A percentile compares a stretch with the other conserved stretches of the same genome.
These are phyloP conservation scores for Primulina eburnea DNA, from an alignment of 257 asterid species.

Conservation along the genomic window DNA sequence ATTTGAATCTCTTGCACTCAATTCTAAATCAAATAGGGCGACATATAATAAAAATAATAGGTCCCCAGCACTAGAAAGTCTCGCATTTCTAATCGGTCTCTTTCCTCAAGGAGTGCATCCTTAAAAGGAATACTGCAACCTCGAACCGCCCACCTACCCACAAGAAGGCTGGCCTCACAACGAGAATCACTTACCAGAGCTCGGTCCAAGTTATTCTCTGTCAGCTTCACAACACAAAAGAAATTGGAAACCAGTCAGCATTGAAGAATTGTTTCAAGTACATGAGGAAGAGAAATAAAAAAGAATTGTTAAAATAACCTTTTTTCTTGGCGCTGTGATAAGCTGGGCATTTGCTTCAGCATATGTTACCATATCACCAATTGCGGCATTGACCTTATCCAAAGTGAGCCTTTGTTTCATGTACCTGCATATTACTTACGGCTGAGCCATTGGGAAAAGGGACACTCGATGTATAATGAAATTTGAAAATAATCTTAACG, in stretches of 20 bases:
- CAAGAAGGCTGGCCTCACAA: background rate
- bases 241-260: constrained; percentile 31
- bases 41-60: background rate
- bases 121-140: background rate
- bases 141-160: no score
- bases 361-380: constrained; percentile 74
- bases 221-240: constrained; percentile 51
- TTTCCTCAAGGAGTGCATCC: background rate
- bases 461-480: constrained; percentile 12
- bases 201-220: constrained; percentile 70
- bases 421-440: constrained; percentile 52
- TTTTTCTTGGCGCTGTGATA: constrained; percentile 75
- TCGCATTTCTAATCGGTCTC: background rate
- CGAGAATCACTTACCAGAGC: constrained; percentile 64
- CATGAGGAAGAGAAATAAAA: constrained; percentile 10
- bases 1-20: background rate
- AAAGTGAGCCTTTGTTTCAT: constrained; percentile 93
- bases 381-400: constrained; percentile 89
- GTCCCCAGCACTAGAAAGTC: background rate
- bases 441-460: constrained; percentile 26
- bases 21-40: background rate
- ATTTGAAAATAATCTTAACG: constrained; percentile 6
- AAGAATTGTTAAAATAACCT: constrained; percentile 39
- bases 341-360: constrained; percentile 93
- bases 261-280: constrained; percentile 15